Base-by-base conservation (phyloP, 2,329 filamentous ascomycete species). In the Chrysosporium keratinophilum region DNA sequence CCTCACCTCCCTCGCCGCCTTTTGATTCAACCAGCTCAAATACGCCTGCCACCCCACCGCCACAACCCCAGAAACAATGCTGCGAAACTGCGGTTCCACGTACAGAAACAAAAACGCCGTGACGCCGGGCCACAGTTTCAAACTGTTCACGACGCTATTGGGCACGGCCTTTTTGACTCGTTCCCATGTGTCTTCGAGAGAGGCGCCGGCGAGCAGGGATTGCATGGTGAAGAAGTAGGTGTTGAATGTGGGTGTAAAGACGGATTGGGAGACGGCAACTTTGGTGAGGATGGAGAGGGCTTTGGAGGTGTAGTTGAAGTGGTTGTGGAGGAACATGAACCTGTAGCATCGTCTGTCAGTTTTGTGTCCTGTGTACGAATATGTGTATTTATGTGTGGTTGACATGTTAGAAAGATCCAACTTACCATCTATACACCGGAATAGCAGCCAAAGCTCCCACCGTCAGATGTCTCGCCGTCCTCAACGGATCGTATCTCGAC, bases 31-130 rank as follows among this genome's bases (percentile, higher is more conserved):
- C 68, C 82, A 86, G 61, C 83, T 87, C 61, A 96, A 65, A 74
- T 95, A 96, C 0, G 88, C 89, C 77, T 95, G 90, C 90, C 90
- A 96, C 0, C 86, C 87, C 50, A 95, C 84, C 1, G 88, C 87
- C 59, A 95, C 78, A 5, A 85, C 72, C 1, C 87, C 88, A 0
- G 85, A 81, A 61, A 95, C 93, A 14, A 95, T 78, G 61, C 82
- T 87, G 49, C 90, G 76, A 69, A 88, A 91, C 64, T 91, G 82
- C 46, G 88, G 75, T 23, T 83, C 81, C 3, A 96, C 74, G 63
- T 88, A 93, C n/a, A 85, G 82, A 64, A 96, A 94, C 67, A 78
- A 90, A 65, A 96, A 84, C 0, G 88, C 88, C 12, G 85, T 94
- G 14, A 95, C 85, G 0, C 82, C 81, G 0, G 90, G 91, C 90